Evolutionary conservation across 163 green algal species (phyloP), one percentile per base, ranked within the genome.

Genomic region (Prototheca cutis): DNA sequence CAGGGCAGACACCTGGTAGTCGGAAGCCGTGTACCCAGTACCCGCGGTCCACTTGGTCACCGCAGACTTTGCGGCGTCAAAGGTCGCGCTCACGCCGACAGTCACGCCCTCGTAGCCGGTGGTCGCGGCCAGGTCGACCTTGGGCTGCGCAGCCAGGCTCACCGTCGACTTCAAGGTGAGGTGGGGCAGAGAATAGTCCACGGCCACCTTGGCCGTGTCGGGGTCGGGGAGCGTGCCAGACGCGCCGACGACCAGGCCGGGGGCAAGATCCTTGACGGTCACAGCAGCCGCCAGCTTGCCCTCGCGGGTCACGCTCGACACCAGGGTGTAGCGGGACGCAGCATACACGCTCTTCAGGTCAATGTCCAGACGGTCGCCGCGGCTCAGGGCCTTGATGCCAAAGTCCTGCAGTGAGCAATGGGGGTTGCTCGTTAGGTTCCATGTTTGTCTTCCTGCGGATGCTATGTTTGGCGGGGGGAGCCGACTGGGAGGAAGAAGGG

Each of bases 331-430:
- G 17, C 63, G 65, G 27, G 55, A 21, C 19, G 68, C 67, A 7
- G 61, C 67, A 47, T 84, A 84, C 2, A 58, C 61, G 27, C 55
- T 67, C 61, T 82, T 83, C 53, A 84, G 51, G 18, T 57, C 61
- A 45, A 67, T 66, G n/a, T 74, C 69, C 34, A 84, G 51, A 28
- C 40, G 61, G 31, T 71, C 57, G 18, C 72, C 75, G 39, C 62
- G 75, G 33, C 67, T 45, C 28, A 68, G 47, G 39, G 57, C 67
- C 21, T 39, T 71, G 4, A 76, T 34, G 17, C 47, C 66, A 53
- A 84, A 84, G 47, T 83, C 63, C 77, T 84, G 71, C 28, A 67
- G 36, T 10, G 36, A 45, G 36, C n/a, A n/a, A n/a, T n/a, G n/a
- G n/a, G n/a, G n/a, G n/a, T n/a, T n/a, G n/a, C n/a, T n/a, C n/a